phyloP scores from a whole-genome alignment of 169 alveolate species.

The Plasmodium knowlesi region DNA sequence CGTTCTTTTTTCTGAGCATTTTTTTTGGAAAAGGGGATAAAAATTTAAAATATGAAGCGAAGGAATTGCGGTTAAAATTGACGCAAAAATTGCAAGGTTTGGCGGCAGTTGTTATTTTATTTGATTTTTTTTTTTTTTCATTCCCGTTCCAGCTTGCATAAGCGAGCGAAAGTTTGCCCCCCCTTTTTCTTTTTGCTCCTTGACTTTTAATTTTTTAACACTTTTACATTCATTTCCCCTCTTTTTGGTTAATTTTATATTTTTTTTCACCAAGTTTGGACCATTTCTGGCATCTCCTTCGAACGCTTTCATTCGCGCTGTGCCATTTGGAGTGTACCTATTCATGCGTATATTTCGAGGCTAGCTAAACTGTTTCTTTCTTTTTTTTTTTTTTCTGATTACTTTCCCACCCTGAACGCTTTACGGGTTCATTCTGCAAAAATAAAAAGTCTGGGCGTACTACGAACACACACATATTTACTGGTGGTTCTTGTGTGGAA shows the following conservation, averaged over 20 bases:
- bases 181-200: not conserved
- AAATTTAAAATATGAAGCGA: not conserved
- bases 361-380: not conserved
- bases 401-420: not conserved
- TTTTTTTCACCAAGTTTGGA: not conserved
- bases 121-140: not conserved
- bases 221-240: not conserved
- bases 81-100: not conserved
- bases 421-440: not conserved
- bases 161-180: not conserved
- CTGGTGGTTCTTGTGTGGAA: not conserved
- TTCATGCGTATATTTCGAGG: not conserved
- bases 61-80: conserved; percentile 3
- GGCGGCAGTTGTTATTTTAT: not conserved
- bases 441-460: not conserved
- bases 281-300: not conserved
- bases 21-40: not conserved
- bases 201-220: not conserved
- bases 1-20: conserved; percentile 1
- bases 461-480: not conserved
- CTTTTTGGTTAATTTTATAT: not conserved
- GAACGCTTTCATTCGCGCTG: not conserved
- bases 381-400: not conserved
- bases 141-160: not conserved
- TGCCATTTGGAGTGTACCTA: not conserved